phyloP scores from a whole-genome alignment of 2,329 filamentous ascomycete species.

The Hortaea werneckii region DNA sequence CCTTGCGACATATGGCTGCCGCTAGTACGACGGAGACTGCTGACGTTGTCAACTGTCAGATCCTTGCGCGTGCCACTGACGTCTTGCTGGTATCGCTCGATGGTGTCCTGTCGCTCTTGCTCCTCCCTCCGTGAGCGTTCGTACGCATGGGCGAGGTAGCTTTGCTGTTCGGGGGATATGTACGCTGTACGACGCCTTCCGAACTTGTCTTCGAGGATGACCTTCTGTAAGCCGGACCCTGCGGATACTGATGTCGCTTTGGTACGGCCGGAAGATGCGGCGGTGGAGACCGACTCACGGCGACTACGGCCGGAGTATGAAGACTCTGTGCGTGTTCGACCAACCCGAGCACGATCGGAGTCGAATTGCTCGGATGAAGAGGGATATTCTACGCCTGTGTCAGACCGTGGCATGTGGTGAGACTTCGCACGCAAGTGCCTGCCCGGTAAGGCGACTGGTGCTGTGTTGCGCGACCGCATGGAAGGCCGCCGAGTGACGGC shows the following conservation, averaged over 20 bases:
- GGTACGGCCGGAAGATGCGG: conserved; percentile 18
- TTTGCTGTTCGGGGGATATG: conserved; percentile 15
- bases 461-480: conserved; percentile 3
- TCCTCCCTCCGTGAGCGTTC: conserved; percentile 11
- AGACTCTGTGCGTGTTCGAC: conserved; percentile 9
- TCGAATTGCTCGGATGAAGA: conserved; percentile 16
- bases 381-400: conserved; percentile 9
- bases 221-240: conserved; percentile 10
- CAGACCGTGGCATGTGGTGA: conserved; percentile 11
- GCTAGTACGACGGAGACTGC: conserved; percentile 8
- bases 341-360: conserved; percentile 14
- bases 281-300: conserved; percentile 23
- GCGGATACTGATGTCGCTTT: conserved; percentile 19
- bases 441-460: conserved; percentile 1
- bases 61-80: conserved; percentile 12
- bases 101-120: conserved; percentile 9
- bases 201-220: conserved; percentile 17
- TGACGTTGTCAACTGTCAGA: conserved; percentile 22
- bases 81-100: conserved; percentile 18
- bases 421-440: conserved; percentile 2
- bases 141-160: conserved; percentile 9
- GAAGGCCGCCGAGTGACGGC: conserved; percentile 7
- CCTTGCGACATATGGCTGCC: conserved; percentile 16
- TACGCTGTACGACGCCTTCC: conserved; percentile 19
- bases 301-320: conserved; percentile 20